Evolutionary conservation across 2,329 filamentous ascomycete genomes (phyloP).

Genomic region (Sclerotinia subarctica): DNA sequence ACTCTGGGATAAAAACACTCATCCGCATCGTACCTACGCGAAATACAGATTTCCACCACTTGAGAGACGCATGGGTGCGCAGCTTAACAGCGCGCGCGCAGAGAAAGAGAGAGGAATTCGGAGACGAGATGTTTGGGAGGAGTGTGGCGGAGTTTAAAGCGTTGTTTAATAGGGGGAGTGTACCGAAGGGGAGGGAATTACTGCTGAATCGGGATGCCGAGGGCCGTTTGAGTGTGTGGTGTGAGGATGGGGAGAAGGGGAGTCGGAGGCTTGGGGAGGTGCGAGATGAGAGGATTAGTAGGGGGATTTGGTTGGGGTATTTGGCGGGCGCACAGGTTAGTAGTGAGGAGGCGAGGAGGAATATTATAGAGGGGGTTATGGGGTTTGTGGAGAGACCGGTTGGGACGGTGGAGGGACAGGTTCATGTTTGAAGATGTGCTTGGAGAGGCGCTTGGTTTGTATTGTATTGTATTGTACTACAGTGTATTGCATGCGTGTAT

Average conservation of each 20-base stretch:
- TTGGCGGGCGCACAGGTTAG: constrained; percentile 82
- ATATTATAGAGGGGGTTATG: constrained; percentile 83
- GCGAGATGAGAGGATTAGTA: constrained; percentile 73
- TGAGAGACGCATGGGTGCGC: constrained; percentile 87
- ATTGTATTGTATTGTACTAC: background rate
- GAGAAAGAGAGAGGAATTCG: constrained; percentile 46
- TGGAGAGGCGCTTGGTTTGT: too few relatives aligned
- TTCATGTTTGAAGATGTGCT: constrained; percentile 41
- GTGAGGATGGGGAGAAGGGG: constrained; percentile 53
- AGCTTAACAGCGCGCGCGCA: constrained; percentile 73
- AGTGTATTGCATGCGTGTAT: background rate
- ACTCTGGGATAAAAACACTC: constrained; percentile 67
- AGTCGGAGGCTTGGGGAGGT: constrained; percentile 65
- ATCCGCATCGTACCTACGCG: constrained; percentile 86
- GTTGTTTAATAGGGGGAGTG: constrained; percentile 76
- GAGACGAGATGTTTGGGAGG: constrained; percentile 72
- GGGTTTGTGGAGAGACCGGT: constrained; percentile 84
- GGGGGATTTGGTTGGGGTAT: constrained; percentile 86
- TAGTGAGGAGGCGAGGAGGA: constrained; percentile 75
- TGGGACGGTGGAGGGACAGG: constrained; percentile 79
- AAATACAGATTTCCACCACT: constrained; percentile 89
- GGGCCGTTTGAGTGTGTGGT: constrained; percentile 67
- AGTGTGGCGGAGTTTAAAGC: constrained; percentile 75
- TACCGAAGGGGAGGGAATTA: constrained; percentile 77
- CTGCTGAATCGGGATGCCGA: constrained; percentile 64